Evolutionary conservation across 1,284 basidiomycete genomes (phyloP), one percentile per base, ranked within the genome.

Genomic region (Sporisorium exsertum): DNA sequence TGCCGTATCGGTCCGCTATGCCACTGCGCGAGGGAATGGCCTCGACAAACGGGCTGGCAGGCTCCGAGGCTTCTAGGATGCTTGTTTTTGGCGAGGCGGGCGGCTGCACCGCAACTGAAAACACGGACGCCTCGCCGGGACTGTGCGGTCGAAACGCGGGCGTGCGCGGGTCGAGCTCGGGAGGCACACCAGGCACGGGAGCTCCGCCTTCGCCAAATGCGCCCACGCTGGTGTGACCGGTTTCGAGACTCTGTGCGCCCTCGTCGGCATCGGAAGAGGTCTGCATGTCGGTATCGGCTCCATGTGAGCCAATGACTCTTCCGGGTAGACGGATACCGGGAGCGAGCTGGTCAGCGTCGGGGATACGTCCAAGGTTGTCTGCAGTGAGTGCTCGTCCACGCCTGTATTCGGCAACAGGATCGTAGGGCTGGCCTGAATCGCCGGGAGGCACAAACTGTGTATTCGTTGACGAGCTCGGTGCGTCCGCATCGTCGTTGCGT

Each of bases 311-410:
- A 32, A 72, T 60, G 5, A 62, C 52, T 20, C 66, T 55, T 8
- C 76, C 73, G 8, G 80, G 77, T 2, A 84, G 69, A 24, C 83
- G 78, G 27, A 84, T 84, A 12, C 83, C 83, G 3, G 83, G 83
- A 9, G 83, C 83, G 13, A 84, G 74, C 55, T 84, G 79, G 49
- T 84, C 83, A 10, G 81, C 83, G 12, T 82, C 70, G n/a, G 83
- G 83, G 50, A 84, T 82, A 20, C 76, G 72, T 49, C 73, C 78
- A n/a, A 84, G 67, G 40, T 84, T 84, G 58, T 80, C 74, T 1
- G 81, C 82, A 6, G 83, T 84, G n/a, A 84, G 67, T 5, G 72
- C 74, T 37, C 74, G 68, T 13, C 64, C 77, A 16, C 72, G 74
- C 16, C 70, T 56, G 45, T 72, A 72, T 32, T 77, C 74, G 33